These are phyloP conservation scores for Infundibulicybe gibba DNA, from an alignment of 768 basidiomycete genomes.

Conservation along the genomic window DNA sequence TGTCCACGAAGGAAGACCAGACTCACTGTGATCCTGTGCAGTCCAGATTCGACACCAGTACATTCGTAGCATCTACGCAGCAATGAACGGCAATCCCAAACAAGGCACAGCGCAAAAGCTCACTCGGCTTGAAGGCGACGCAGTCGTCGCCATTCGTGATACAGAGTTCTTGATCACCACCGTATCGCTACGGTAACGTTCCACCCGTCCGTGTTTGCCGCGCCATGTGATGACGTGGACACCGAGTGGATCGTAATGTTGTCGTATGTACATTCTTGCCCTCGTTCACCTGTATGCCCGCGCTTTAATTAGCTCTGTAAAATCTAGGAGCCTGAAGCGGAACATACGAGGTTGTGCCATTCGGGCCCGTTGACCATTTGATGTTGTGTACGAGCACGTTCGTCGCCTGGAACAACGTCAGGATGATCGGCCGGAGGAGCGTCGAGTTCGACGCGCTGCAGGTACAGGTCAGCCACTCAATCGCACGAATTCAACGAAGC, in stretches of 20 bases:
- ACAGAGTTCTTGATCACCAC: slow-evolving; percentile 43
- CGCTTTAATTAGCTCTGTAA: background rate
- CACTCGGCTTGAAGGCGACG: slow-evolving; percentile 56
- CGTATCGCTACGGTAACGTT: slow-evolving; percentile 56
- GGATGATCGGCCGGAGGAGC: slow-evolving; percentile 49
- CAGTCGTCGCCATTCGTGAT: slow-evolving; percentile 58
- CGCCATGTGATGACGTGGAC: slow-evolving; percentile 38
- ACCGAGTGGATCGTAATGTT: slow-evolving; percentile 43
- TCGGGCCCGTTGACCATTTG: slow-evolving; percentile 47
- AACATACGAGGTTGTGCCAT: slow-evolving; percentile 46
- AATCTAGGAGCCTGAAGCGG: background rate
- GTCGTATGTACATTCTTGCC: slow-evolving; percentile 41
- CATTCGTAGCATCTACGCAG: slow-evolving; percentile 43
- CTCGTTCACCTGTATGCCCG: slow-evolving; percentile 37
- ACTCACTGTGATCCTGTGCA: slow-evolving; percentile 59
- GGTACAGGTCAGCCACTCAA: too few relatives aligned
- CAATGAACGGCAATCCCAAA: background rate
- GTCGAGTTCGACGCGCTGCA: slow-evolving; percentile 40
- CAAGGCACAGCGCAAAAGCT: slow-evolving; percentile 3
- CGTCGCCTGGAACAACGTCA: slow-evolving; percentile 50
- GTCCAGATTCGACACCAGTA: slow-evolving; percentile 50
- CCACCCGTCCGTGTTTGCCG: slow-evolving; percentile 61
- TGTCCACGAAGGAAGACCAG: background rate
- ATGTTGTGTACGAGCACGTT: slow-evolving; percentile 45
- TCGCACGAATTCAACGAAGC: background rate